Evolutionary conservation across 2,329 filamentous ascomycete genomes (phyloP).

Genomic region (Beauveria asiatica): DNA sequence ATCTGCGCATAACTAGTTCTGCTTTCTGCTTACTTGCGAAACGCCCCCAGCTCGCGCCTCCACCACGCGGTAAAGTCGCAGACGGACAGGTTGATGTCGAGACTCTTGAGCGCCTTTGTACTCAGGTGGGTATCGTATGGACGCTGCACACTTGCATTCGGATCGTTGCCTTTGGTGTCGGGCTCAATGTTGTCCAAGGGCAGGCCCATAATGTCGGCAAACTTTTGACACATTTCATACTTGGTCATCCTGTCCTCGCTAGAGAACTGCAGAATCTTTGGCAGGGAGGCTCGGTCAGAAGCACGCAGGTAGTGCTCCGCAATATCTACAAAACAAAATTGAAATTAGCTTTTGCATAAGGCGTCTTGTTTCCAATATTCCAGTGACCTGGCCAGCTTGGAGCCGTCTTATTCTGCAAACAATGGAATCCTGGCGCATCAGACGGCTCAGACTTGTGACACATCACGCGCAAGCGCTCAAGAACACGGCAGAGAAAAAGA

Average conservation of each 20-base stretch:
- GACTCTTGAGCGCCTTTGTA: slow-evolving; percentile 60
- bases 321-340: slow-evolving; percentile 44
- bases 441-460: not conserved
- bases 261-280: slow-evolving; percentile 71
- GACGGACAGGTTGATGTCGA: slow-evolving; percentile 67
- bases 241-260: slow-evolving; percentile 84
- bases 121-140: slow-evolving; percentile 86
- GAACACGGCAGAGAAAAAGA: slow-evolving; percentile 5
- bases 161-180: slow-evolving; percentile 64
- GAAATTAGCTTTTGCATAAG: not conserved
- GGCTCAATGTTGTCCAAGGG: slow-evolving; percentile 59
- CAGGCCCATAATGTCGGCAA: slow-evolving; percentile 73
- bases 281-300: slow-evolving; percentile 44
- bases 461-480: not conserved
- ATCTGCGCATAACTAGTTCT: not conserved
- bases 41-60: slow-evolving; percentile 55
- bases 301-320: slow-evolving; percentile 57
- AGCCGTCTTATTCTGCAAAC: too few relatives aligned
- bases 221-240: slow-evolving; percentile 73
- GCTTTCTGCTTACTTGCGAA: slow-evolving; percentile 37
- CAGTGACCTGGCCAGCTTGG: not conserved
- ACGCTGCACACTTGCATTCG: slow-evolving; percentile 61
- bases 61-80: slow-evolving; percentile 77
- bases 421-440: not conserved
- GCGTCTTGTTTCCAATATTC: not conserved